Percentiles rank a stretch among this genome's conserved stretches.
Evolutionary conservation across 208 protist genomes (phyloP).

Genomic region (Trypanosoma mega): DNA sequence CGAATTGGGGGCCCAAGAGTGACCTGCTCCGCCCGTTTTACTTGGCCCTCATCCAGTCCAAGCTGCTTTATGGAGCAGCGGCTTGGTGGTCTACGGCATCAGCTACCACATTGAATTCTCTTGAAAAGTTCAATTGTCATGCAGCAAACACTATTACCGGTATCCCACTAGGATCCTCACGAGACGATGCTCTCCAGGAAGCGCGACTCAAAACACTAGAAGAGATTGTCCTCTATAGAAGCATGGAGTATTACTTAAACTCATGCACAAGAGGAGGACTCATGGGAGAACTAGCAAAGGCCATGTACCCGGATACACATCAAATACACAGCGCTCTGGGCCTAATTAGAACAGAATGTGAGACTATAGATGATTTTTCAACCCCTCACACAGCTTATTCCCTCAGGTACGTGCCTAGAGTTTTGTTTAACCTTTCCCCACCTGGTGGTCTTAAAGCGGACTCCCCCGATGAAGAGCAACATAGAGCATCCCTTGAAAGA

Average conservation of each 20-base stretch:
- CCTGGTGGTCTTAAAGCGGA: too few species aligned
- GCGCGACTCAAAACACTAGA: neutral
- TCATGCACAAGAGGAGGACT: neutral
- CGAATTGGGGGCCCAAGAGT: constrained; percentile 8
- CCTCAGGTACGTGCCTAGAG: too few species aligned
- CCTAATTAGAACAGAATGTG: too few species aligned
- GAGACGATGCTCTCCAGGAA: neutral
- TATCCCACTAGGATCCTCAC: neutral
- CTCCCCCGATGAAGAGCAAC: too few species aligned
- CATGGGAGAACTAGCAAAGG: neutral
- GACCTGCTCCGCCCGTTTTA: constrained; percentile 4
- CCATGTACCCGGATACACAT: neutral
- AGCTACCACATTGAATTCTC: neutral
- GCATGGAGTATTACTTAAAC: neutral
- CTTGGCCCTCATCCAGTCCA: constrained; percentile 6
- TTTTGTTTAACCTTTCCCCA: too few species aligned
- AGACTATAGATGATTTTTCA: too few species aligned
- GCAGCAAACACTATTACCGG: constrained; percentile 9
- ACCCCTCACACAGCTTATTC: too few species aligned
- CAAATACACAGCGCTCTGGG: neutral
- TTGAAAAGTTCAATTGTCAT: neutral
- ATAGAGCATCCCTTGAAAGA: too few species aligned
- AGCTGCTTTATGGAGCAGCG: constrained; percentile 2
- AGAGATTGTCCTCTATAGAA: neutral
- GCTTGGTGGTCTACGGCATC: constrained; percentile 12